phyloP scores from a whole-genome alignment of 2,329 filamentous ascomycete genomes.

The Phialophora tarda region DNA sequence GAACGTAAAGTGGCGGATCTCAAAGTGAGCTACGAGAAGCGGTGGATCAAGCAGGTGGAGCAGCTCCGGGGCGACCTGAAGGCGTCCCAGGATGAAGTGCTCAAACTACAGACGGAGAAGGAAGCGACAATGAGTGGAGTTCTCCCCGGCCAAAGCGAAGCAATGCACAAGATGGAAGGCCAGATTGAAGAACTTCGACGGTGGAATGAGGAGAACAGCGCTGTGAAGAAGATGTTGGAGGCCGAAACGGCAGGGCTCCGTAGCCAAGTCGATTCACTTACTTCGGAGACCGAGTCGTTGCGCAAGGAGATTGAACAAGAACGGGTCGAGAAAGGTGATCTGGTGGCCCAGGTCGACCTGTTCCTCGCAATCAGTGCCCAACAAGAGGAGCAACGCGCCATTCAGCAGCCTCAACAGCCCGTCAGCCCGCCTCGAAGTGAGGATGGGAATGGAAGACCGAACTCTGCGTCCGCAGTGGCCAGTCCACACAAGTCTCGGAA shows the following conservation, averaged over 20 bases:
- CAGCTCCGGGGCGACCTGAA: slow-evolving; percentile 76
- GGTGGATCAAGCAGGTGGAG: slow-evolving; percentile 85
- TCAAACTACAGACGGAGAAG: slow-evolving; percentile 69
- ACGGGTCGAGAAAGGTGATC: slow-evolving; percentile 56
- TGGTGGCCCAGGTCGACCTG: slow-evolving; percentile 55
- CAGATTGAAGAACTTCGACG: slow-evolving; percentile 48
- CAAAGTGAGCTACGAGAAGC: slow-evolving; percentile 78
- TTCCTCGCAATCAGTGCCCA: slow-evolving; percentile 51
- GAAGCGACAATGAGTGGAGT: slow-evolving; percentile 69
- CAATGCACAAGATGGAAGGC: slow-evolving; percentile 50
- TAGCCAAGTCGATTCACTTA: slow-evolving; percentile 72
- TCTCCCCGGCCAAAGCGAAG: slow-evolving; percentile 41
- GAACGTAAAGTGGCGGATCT: slow-evolving; percentile 93
- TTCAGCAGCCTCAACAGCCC: slow-evolving; percentile 33
- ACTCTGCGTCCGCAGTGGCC: slow-evolving; percentile 27
- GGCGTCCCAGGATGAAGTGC: slow-evolving; percentile 73
- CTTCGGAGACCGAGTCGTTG: slow-evolving; percentile 70
- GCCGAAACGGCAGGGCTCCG: slow-evolving; percentile 77
- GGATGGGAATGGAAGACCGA: slow-evolving; percentile 34
- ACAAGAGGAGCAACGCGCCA: slow-evolving; percentile 38
- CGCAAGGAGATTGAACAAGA: slow-evolving; percentile 62
- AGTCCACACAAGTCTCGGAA: slow-evolving; percentile 37
- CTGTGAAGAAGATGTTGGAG: slow-evolving; percentile 70
- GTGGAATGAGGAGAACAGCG: slow-evolving; percentile 66
- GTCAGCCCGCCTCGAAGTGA: slow-evolving; percentile 39